Evolutionary conservation across 1,139 yeast species (phyloP).

Genomic region (Entelexis sorbosivorans): DNA sequence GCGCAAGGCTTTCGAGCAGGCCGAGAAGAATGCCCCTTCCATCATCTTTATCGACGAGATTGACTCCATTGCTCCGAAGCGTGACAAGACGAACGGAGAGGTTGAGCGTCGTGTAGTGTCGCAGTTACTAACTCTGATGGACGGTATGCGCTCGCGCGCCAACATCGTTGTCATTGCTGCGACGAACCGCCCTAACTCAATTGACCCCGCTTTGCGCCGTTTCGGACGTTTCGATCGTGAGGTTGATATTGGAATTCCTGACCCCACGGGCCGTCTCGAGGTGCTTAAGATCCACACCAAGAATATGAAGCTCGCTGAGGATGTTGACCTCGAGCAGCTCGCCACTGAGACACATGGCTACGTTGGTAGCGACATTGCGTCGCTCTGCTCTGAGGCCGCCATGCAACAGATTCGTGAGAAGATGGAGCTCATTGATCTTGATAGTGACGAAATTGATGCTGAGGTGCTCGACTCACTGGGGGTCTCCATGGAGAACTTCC

Average conservation of each 20-base stretch:
- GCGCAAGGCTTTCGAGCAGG: conserved; percentile 97
- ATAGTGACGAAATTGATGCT: conserved; percentile 96
- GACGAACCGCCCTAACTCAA: conserved; percentile 95
- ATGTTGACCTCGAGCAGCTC: conserved; percentile 88
- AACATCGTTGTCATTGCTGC: conserved; percentile 92
- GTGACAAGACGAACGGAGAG: conserved; percentile 99
- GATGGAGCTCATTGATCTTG: conserved; percentile 96
- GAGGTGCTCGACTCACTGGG: conserved; percentile 94
- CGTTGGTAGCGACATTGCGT: conserved; percentile 91
- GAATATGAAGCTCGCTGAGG: conserved; percentile 93
- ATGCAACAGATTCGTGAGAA: conserved; percentile 97
- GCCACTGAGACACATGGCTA: conserved; percentile 93
- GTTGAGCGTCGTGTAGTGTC: conserved; percentile 97
- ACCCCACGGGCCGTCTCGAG: conserved; percentile 96
- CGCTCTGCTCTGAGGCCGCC: conserved; percentile 97
- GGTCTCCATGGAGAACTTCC: conserved; percentile 97
- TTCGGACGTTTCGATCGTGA: conserved; percentile 98
- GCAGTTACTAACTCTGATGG: conserved; percentile 93
- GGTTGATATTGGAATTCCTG: conserved; percentile 98
- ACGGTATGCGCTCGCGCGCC: conserved; percentile 98
- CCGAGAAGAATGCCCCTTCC: conserved; percentile 96
- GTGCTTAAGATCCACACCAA: conserved; percentile 87
- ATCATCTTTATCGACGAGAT: conserved; percentile 97
- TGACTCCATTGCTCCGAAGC: conserved; percentile 97
- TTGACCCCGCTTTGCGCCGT: conserved; percentile 96